Evolutionary conservation across 305 asterid genomes (phyloP).

Genomic region (Fraxinus baroniana): DNA sequence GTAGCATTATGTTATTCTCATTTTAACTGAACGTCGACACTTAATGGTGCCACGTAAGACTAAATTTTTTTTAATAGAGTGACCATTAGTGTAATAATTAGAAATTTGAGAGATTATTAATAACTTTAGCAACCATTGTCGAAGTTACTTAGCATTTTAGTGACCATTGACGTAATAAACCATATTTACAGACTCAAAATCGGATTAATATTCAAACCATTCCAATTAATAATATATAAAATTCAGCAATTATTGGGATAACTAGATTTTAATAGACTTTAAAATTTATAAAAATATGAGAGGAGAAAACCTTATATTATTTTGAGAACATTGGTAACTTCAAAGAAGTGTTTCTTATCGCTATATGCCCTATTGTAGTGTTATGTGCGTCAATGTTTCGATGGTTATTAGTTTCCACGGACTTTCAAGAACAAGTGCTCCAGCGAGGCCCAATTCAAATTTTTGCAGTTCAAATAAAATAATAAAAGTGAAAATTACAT

Average conservation of each 20-base stretch:
- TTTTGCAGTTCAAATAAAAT: background rate
- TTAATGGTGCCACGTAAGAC: too few species aligned
- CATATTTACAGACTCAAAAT: background rate
- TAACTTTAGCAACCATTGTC: too few species aligned
- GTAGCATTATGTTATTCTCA: too few species aligned
- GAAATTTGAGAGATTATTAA: too few species aligned
- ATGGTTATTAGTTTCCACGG: background rate
- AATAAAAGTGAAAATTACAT: too few species aligned
- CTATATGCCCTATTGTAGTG: background rate
- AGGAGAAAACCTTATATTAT: background rate
- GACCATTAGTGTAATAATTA: too few species aligned
- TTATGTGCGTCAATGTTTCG: background rate
- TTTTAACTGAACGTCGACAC: too few species aligned
- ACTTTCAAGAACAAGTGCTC: background rate
- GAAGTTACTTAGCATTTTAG: too few species aligned
- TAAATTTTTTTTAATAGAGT: too few species aligned
- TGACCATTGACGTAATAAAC: background rate
- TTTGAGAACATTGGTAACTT: background rate
- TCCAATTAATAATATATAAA: background rate
- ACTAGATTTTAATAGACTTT: background rate
- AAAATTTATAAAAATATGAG: background rate
- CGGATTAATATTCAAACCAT: background rate
- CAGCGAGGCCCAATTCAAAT: background rate
- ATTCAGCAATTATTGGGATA: too few species aligned
- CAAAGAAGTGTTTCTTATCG: too few species aligned